Evolutionary conservation across 768 basidiomycete species (phyloP), one percentile per base, ranked within the genome.

Genomic region (Thelephora aurantiotincta): DNA sequence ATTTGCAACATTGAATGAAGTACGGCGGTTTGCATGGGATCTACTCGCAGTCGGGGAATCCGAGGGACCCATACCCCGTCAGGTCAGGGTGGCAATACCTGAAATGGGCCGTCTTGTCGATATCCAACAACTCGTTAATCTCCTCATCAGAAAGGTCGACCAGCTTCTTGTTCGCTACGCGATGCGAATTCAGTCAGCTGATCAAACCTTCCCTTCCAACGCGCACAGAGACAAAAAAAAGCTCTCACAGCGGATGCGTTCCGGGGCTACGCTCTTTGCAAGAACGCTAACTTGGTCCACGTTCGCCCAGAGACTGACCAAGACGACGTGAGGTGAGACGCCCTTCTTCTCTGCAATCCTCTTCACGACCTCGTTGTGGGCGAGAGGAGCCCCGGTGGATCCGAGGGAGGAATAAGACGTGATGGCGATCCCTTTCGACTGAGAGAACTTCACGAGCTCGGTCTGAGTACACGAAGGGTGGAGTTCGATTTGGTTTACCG

Each of bases 361-460:
- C 48, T 63, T 62, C 44, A 89, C 76, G 26, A 75, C 64, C 12
- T 69, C 66, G 59, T 88, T 77, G 43, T 64, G 62, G 52, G 81
- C 66, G 18, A 89, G 70, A 13, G 82, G 85, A 0, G 82, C 78
- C 55, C 73, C 68, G 54, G 79, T 72, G 13, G 79, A 83, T 47
- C 81, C 87, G 2, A 90, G 73, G 9, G 86, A 82, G 1, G 82
- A 89, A 67, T 87, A 90, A 6, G 84, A 82, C 16, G 84, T 81
- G 49, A 85, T 57, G 11, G 72, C 65, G 56, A 91, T 88, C 35
- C 80, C 80, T 56, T 80, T 77, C 43, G 60, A 56, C 37, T 65
- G 60, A 68, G 82, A 82, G 57, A 69, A 78, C 48, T 72, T 68
- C 43, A 82, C 70, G 35, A 84, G 64, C 20, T 82, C 80, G 50